A percentile compares a stretch with the other conserved stretches of the same genome.
Evolutionary conservation across 2,329 filamentous ascomycete species (phyloP).

Genomic region (Incumbomyces lentus): DNA sequence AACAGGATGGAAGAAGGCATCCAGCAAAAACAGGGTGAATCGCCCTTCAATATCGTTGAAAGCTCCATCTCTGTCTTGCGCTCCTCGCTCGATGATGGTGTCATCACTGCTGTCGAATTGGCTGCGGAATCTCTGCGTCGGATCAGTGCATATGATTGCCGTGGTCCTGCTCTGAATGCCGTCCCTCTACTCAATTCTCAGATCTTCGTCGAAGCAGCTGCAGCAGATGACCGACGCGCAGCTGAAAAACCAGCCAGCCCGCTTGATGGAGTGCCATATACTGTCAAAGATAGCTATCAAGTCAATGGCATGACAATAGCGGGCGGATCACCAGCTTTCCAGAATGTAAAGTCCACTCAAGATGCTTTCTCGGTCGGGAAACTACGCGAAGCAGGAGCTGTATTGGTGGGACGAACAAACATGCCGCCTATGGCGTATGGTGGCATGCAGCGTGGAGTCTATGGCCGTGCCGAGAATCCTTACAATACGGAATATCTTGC

Average conservation of each 20-base stretch:
- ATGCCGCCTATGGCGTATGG: slow-evolving; percentile 52
- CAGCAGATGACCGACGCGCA: slow-evolving; percentile 37
- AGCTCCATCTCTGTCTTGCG: slow-evolving; percentile 37
- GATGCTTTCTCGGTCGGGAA: slow-evolving; percentile 43
- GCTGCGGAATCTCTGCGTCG: slow-evolving; percentile 38
- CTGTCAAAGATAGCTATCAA: slow-evolving; percentile 49
- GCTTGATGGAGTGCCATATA: slow-evolving; percentile 49
- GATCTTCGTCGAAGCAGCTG: slow-evolving; percentile 38
- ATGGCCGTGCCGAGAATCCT: slow-evolving; percentile 46
- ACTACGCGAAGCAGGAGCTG: slow-evolving; percentile 40
- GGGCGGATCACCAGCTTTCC: slow-evolving; percentile 45
- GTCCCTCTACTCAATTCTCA: slow-evolving; percentile 39
- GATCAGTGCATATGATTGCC: slow-evolving; percentile 38
- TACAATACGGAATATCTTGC: slow-evolving; percentile 46
- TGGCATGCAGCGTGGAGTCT: slow-evolving; percentile 48
- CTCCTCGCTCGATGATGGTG: slow-evolving; percentile 31
- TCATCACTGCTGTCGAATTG: slow-evolving; percentile 36
- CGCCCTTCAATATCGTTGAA: slow-evolving; percentile 30
- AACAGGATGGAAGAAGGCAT: no score
- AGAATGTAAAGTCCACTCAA: slow-evolving; percentile 38
- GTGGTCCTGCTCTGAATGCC: slow-evolving; percentile 35
- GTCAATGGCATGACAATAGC: slow-evolving; percentile 44
- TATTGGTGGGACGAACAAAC: slow-evolving; percentile 48
- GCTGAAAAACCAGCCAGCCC: slow-evolving; percentile 27
- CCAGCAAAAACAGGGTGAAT: no score